Evolutionary conservation across 208 protist species (phyloP), one percentile per base, ranked within the genome.

Genomic region (Strigomonas galati): DNA sequence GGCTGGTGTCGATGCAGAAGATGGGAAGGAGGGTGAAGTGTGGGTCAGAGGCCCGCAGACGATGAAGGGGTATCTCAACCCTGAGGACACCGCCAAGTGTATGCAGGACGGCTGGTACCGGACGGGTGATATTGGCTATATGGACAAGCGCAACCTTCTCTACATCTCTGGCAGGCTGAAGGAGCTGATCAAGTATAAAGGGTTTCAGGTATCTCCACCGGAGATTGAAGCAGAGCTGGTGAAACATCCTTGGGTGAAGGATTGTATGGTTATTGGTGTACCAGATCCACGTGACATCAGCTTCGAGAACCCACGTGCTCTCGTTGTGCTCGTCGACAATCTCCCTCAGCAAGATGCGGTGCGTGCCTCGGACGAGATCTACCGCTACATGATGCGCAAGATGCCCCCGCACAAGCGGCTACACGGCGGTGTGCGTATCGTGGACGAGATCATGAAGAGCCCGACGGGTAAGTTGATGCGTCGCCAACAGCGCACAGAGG

Each of bases 101-200:
- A 69, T 93, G 14, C 64, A 76, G 19, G 80, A 92, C 35, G 82
- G 81, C 30, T 93, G 74, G 71, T 74, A 93, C 44, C 76, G 76
- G 49, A 94, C 89, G 19, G 87, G 89, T 32, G 89, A 94, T 60
- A 85, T 94, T 43, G 85, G 78, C n/a, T 55, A 71, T 26, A 65
- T 82, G 17, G 78, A 94, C 46, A 23, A 79, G 57, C 15, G 70
- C 71, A 31, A 23, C 78, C 24, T 28, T 84, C 4, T 53, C 72
- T 60, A n/a, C n/a, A 82, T 94, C 58, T 69, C 72, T 10, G 90
- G 91, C 64, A 76, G 92, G 48, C 63, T 90, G 30, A 97, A 97
- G 64, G 91, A 96, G 63, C 76, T 97, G 24, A 97, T 97, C 67
- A 97, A 97, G 74, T 85, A 79, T 69, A 97, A 97, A 62, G 92